Base-by-base conservation (phyloP, 1,284 basidiomycete species). In the Vanrija sp. region DNA sequence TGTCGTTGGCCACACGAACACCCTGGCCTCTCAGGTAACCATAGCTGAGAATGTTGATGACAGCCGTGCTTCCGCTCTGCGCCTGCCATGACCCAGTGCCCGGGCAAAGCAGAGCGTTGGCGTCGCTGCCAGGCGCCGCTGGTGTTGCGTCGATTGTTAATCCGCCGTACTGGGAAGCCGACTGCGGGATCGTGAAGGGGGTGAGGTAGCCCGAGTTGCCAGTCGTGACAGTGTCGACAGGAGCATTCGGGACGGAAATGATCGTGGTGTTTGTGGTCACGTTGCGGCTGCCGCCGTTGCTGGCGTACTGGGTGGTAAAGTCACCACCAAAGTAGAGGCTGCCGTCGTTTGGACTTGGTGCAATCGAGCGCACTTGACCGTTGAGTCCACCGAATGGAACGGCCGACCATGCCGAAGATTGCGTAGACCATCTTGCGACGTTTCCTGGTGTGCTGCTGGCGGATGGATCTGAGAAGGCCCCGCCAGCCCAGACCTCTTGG, bases 141-240 rank as follows among this genome's bases (percentile, higher is more conserved):
- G 92, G 88, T 0, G 83, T 83, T 0, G 85, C 89, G 47, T 82
- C 77, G 45, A 93, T 79, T 49, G 86, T 78, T 24, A 70, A 59
- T 20, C 63, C 59, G 27, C 54, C 61, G 23, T 59, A 49, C 10
- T 65, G 53, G 37, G 86, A 83, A 41, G 73, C 71, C 5, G 71
- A 61, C 41, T 79, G 77, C 53, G 83, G 75, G 27, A 96, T 78
- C 16, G 90, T 85, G 41, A 95, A 80, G 10, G 94, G 93, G 20
- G 93, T 88, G 48, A 96, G 85, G 16, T 91, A 95, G 1, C 88
- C 89, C 5, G 93, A 89, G 67, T 89, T 91, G 0, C 88, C 87
- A 1, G 88, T 86, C 22, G 89, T 87, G 27, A 87, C 86, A 6
- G 84, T 71, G 55, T 69, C 67, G n/a, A 53, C 41, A 3, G 73